Conservation (phyloP, 176 grass and related monocot genomes). For the Bromus sterilis region DNA sequence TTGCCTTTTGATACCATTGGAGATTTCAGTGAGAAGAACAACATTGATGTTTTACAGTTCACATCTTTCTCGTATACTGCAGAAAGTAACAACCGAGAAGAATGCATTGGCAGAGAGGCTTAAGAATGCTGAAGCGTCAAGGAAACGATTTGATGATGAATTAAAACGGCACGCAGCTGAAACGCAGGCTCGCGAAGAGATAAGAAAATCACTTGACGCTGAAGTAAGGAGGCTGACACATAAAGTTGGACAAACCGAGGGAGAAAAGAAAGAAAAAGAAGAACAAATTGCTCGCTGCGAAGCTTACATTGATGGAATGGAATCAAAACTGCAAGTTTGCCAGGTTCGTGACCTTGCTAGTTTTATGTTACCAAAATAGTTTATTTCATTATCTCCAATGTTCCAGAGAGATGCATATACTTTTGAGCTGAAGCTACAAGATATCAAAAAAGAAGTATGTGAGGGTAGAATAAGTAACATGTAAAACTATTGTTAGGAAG, state of each 20-base stretch:
- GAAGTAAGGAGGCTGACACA: slow-evolving; percentile 76
- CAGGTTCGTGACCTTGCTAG: slow-evolving; percentile 44
- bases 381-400: neutral
- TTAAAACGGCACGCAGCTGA: slow-evolving; percentile 75
- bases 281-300: slow-evolving; percentile 79
- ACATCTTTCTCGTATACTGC: slow-evolving; percentile 19
- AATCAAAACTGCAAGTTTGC: slow-evolving; percentile 81
- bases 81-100: slow-evolving; percentile 92
- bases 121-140: slow-evolving; percentile 72
- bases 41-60: slow-evolving; percentile 3
- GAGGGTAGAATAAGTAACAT: neutral
- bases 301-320: slow-evolving; percentile 85
- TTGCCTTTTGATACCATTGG: slow-evolving; percentile 11
- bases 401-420: neutral
- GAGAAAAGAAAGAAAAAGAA: slow-evolving; percentile 86
- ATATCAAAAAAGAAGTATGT: neutral
- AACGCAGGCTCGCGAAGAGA: slow-evolving; percentile 51
- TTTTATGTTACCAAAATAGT: neutral
- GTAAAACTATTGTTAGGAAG: neutral
- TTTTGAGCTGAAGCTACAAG: neutral
- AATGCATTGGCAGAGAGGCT: slow-evolving; percentile 67
- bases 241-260: slow-evolving; percentile 63
- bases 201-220: slow-evolving; percentile 61
- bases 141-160: slow-evolving; percentile 80
- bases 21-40: slow-evolving; percentile 6